phyloP scores from a whole-genome alignment of 1,284 basidiomycete species.

The Mycosarcoma maydis region DNA sequence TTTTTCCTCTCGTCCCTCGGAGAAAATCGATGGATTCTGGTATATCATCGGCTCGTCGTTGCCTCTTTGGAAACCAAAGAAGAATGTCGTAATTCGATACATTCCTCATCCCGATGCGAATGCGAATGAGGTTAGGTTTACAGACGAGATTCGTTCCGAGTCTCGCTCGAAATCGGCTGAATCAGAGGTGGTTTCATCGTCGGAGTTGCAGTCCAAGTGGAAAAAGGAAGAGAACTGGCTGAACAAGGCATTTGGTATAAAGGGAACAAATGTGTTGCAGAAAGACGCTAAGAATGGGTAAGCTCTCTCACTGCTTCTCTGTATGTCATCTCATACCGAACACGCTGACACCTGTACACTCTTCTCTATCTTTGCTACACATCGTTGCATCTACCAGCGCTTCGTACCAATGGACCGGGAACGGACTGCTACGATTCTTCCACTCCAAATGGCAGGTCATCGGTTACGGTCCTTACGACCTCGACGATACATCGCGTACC shows the following conservation, averaged over 20 bases:
- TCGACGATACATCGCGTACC: conserved; percentile 23
- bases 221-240: conserved; percentile 32
- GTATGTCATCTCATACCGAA: background rate
- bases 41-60: conserved; percentile 42
- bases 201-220: conserved; percentile 24
- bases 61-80: conserved; percentile 40
- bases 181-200: conserved; percentile 5
- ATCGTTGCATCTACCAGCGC: conserved; percentile 12
- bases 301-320: background rate
- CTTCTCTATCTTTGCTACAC: background rate
- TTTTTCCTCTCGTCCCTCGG: conserved; percentile 21
- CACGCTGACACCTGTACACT: background rate
- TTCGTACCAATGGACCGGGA: conserved; percentile 48
- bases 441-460: conserved; percentile 50
- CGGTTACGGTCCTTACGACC: conserved; percentile 47
- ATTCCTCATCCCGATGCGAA: conserved; percentile 11
- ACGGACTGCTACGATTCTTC: conserved; percentile 42
- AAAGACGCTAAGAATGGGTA: conserved; percentile 46
- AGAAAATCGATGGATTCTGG: conserved; percentile 35
- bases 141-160: conserved; percentile 46
- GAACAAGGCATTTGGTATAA: conserved; percentile 45
- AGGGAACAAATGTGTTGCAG: conserved; percentile 44
- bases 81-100: conserved; percentile 50
- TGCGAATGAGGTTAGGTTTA: conserved; percentile 31
- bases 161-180: conserved; percentile 19